phyloP scores from a whole-genome alignment of 2,329 filamentous ascomycete genomes.

The Alternaria hordeiaustralica region DNA sequence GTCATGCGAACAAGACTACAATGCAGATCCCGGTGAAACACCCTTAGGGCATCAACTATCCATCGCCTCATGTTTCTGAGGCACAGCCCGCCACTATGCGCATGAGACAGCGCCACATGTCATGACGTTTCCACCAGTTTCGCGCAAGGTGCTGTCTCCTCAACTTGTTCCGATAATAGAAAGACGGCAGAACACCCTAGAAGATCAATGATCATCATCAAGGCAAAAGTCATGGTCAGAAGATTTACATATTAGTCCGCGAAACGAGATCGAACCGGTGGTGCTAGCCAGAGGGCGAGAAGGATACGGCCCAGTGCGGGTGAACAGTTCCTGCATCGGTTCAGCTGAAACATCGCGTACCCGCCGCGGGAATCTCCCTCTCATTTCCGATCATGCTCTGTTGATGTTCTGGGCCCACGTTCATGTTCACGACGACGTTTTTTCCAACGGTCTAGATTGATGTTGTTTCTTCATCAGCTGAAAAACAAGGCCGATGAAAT shows the following conservation, averaged over 20 bases:
- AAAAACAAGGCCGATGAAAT: background rate
- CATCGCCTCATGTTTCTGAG: background rate
- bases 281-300: background rate
- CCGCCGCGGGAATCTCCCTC: background rate
- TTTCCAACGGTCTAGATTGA: background rate
- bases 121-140: background rate
- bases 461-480: background rate
- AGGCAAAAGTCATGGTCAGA: background rate
- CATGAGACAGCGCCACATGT: background rate
- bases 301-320: background rate
- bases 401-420: background rate
- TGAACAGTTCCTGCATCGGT: background rate
- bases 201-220: background rate
- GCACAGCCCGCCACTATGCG: background rate
- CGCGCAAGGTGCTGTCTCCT: background rate
- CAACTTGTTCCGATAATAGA: background rate
- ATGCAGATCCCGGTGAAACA: background rate
- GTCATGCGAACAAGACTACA: background rate
- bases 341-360: background rate
- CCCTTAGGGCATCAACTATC: background rate
- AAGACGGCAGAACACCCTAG: background rate
- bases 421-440: background rate
- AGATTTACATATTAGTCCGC: background rate
- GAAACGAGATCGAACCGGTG: background rate
- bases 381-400: background rate